These are phyloP conservation scores for Mortierella sp. DNA, from an alignment of 371 early-diverging fungal species.

Conservation along the genomic window DNA sequence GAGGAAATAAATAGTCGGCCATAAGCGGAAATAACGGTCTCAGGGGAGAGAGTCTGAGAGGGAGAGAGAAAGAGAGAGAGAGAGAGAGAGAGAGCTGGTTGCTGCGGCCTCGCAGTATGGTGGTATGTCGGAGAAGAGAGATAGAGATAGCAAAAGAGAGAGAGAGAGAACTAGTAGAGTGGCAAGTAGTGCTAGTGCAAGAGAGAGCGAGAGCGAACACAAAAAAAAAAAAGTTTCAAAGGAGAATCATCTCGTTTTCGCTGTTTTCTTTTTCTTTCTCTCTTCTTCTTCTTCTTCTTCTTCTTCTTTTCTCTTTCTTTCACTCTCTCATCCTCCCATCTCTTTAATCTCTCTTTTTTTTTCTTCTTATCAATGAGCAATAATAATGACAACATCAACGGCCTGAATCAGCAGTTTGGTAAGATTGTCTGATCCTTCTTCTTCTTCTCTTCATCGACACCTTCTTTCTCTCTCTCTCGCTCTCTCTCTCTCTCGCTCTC, in stretches of 20 bases:
- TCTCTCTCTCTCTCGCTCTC: too few relatives aligned
- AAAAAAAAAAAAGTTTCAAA: slow-evolving; percentile 7
- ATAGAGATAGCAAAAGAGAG: not conserved
- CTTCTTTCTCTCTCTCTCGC: not conserved
- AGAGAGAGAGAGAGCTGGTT: not conserved
- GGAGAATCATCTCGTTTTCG: not conserved
- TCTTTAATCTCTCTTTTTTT: slow-evolving; percentile 13
- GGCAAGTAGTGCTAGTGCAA: too few relatives aligned
- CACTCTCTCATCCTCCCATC: slow-evolving; percentile 17
- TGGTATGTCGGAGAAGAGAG: not conserved
- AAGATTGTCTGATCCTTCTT: slow-evolving; percentile 20
- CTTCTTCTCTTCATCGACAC: too few relatives aligned
- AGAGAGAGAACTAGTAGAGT: not conserved
- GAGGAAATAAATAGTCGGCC: not conserved
- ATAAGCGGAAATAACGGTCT: too few relatives aligned
- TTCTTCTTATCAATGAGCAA: slow-evolving; percentile 56
- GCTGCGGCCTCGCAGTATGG: too few relatives aligned
- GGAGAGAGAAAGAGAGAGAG: not conserved
- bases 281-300: slow-evolving; percentile 12
- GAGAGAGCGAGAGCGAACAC: not conserved
- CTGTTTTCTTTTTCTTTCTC: slow-evolving; percentile 9
- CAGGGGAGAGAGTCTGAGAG: too few relatives aligned
- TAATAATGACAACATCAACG: slow-evolving; percentile 65
- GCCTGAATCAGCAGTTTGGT: slow-evolving; percentile 78
- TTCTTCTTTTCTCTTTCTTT: slow-evolving; percentile 12